These are phyloP conservation scores for Geotrichum phurueaensis DNA, from an alignment of 1,139 yeast species.

Conservation along the genomic window DNA sequence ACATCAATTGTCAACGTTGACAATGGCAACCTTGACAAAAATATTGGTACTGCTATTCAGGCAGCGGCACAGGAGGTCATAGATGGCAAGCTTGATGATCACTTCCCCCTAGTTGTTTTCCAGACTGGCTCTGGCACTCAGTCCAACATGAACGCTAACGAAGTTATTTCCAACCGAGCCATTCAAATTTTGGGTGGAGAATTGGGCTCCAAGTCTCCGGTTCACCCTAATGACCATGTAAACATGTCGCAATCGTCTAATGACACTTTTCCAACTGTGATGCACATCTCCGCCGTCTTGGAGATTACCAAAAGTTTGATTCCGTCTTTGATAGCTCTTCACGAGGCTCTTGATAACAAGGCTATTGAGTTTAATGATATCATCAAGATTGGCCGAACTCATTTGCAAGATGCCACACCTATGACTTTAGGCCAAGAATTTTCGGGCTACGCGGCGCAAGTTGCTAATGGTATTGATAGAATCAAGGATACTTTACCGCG, in stretches of 20 bases:
- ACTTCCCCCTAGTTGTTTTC: conserved; percentile 95
- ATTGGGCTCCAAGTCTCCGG: conserved; percentile 85
- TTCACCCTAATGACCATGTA: conserved; percentile 97
- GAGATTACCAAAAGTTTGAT: conserved; percentile 70
- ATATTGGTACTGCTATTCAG: conserved; percentile 78
- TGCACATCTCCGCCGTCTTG: conserved; percentile 97
- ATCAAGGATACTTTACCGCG: conserved; percentile 71
- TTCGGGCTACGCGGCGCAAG: conserved; percentile 90
- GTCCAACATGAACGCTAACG: conserved; percentile 97
- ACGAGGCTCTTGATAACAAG: conserved; percentile 69
- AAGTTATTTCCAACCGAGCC: conserved; percentile 96
- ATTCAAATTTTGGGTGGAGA: conserved; percentile 90
- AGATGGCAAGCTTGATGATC: conserved; percentile 83
- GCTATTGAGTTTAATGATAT: conserved; percentile 76
- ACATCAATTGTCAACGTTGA: conserved; percentile 86
- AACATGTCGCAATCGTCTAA: conserved; percentile 97
- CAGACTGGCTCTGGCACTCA: conserved; percentile 99
- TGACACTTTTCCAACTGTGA: conserved; percentile 96
- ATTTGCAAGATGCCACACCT: conserved; percentile 97
- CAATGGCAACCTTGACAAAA: conserved; percentile 76
- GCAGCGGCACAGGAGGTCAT: conserved; percentile 93
- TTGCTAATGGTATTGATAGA: conserved; percentile 83
- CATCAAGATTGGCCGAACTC: conserved; percentile 98
- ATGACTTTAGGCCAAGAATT: conserved; percentile 96
- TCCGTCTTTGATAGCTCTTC: conserved; percentile 72